Evolutionary conservation across 176 grass and related monocot genomes (phyloP).

Genomic region (Urochloa ruziziensis): DNA sequence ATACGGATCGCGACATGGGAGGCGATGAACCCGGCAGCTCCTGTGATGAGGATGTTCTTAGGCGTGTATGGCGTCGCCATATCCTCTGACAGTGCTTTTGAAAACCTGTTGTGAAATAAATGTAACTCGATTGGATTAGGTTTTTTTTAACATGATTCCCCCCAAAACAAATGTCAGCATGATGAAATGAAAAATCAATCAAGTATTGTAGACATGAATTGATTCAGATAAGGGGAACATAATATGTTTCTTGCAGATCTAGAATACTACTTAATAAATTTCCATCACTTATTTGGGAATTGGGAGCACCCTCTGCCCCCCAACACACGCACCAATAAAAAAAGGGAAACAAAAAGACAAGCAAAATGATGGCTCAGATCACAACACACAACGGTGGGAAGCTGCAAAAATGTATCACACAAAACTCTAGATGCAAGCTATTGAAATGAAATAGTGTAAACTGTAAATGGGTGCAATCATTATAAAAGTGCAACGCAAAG

Average conservation of each 20-base stretch:
- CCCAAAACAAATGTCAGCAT: not conserved
- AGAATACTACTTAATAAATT: not conserved
- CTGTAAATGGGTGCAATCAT: too few species aligned
- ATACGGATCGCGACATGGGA: constrained; percentile 73
- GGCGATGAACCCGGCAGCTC: constrained; percentile 72
- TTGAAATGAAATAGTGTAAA: not conserved
- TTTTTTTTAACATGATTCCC: too few species aligned
- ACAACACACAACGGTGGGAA: not conserved
- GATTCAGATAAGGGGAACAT: not conserved
- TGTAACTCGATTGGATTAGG: too few species aligned
- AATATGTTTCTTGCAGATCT: not conserved
- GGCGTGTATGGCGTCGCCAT: constrained; percentile 50
- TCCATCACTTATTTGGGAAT: not conserved
- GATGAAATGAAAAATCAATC: not conserved
- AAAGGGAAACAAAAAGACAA: too few species aligned
- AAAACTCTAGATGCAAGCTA: too few species aligned
- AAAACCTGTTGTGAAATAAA: constrained; percentile 17
- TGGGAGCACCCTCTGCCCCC: too few species aligned
- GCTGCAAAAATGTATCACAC: too few species aligned
- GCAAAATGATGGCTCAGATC: too few species aligned
- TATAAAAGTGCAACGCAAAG: too few species aligned
- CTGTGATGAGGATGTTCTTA: constrained; percentile 77
- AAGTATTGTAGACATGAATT: not conserved
- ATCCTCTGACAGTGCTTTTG: constrained; percentile 10
- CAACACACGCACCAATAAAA: too few species aligned